phyloP scores from a whole-genome alignment of 768 basidiomycete genomes.

The Amanita polypyramis region DNA sequence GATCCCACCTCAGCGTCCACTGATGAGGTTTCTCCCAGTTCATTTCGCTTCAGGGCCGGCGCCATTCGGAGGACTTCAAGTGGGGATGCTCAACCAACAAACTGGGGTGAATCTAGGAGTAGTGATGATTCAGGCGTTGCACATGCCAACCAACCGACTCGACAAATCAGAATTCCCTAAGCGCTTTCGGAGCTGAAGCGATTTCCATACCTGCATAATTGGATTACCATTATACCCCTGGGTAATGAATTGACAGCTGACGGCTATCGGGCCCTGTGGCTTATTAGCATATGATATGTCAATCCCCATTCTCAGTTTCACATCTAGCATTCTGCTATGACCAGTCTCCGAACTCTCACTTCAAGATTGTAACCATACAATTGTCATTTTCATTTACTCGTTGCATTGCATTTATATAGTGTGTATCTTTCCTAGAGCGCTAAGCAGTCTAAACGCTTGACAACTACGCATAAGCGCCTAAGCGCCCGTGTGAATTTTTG shows the following conservation, averaged over 20 bases:
- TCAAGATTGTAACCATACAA: not conserved
- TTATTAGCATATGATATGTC: not conserved
- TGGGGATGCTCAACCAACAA: not conserved
- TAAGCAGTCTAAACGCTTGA: not conserved
- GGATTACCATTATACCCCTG: too few species aligned
- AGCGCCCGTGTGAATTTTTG: too few species aligned
- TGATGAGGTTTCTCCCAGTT: not conserved
- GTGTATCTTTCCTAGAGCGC: not conserved
- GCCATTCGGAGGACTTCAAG: conserved; percentile 4
- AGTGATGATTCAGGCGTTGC: not conserved
- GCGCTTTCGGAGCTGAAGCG: too few species aligned
- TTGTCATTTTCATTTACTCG: not conserved
- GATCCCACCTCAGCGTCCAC: not conserved
- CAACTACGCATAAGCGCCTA: not conserved
- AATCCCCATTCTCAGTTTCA: not conserved
- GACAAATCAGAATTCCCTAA: not conserved
- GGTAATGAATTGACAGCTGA: too few species aligned
- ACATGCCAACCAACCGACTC: not conserved
- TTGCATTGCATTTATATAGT: not conserved
- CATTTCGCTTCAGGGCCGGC: not conserved
- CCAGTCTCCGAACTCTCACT: not conserved
- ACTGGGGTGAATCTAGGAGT: not conserved
- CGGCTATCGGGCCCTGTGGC: too few species aligned
- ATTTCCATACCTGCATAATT: too few species aligned
- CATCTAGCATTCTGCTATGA: not conserved